Base-by-base conservation (phyloP, 192 early-diverging fungal species). In the Coemansia sp. region DNA sequence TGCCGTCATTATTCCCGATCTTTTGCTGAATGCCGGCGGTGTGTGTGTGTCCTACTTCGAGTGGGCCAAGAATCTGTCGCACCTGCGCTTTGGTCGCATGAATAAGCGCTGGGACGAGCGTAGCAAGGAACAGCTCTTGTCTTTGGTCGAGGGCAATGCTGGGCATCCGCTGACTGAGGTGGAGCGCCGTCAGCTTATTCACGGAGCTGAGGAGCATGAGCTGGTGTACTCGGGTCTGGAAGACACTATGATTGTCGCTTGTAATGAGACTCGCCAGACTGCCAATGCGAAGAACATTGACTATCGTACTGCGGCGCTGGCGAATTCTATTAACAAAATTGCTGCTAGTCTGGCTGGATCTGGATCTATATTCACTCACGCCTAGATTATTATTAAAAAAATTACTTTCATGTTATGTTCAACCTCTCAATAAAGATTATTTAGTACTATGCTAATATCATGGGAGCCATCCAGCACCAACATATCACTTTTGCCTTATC, bases 41-140 rank as follows among this genome's bases (percentile, higher is more conserved):
- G 92, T 94, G 14, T 92, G 90, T 37, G 92, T 94, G 21, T 93
- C 91, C 30, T 92, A 92, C 81, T 88, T 81, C 69, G 88, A 93
- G 78, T 94, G 92, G 92, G 80, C 92, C 69, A 94, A 94, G 87
- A 93, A 93, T 69, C 82, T 93, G 60, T 90, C 89, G 60, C 92
- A 94, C 64, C 85, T 94, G 71, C 88, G 92, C 33, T 94, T 94
- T 63, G 92, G 92, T 39, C 90, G 92, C 66, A 91, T 94, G 90
- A 91, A 89, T 68, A 89, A 90, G 79, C 88, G 88, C 62, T 94
- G 91, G 91, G 91, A 93, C 69, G 92, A 94, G 60, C 74, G 84
- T 16, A 88, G 89, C 78, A 91, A 92, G 73, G 75, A 74, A 39
- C 89, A 90, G 78, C 74, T 94, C 43, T 67, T 92, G 32, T 77